A percentile compares a stretch with the other conserved stretches of the same genome.
These are phyloP conservation scores for Termitomyces sp. DNA, from an alignment of 1,284 basidiomycete species.

Conservation along the genomic window DNA sequence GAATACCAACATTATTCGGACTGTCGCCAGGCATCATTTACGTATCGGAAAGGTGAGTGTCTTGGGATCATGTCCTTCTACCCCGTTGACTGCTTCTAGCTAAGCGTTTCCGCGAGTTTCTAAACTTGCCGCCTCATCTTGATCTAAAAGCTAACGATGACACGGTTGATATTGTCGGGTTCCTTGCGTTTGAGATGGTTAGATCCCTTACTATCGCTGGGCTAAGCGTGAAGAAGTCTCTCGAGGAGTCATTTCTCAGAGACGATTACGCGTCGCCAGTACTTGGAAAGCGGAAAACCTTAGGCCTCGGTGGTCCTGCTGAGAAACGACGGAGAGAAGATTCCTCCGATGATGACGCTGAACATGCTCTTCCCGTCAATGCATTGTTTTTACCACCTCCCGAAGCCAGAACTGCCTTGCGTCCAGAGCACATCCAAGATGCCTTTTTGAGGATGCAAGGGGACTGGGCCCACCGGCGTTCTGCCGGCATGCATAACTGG, in stretches of 20 bases:
- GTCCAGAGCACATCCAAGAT: slow-evolving; percentile 83
- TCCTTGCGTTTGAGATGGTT: slow-evolving; percentile 96
- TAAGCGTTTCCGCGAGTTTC: slow-evolving; percentile 93
- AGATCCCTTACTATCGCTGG: slow-evolving; percentile 87
- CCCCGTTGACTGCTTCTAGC: slow-evolving; percentile 37
- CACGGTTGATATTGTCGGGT: slow-evolving; percentile 94
- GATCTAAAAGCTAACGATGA: slow-evolving; percentile 94
- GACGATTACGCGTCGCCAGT: slow-evolving; percentile 62
- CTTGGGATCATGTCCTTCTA: neutral
- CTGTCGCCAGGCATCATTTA: slow-evolving; percentile 95
- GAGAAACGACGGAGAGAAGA: slow-evolving; percentile 61
- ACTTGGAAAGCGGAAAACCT: slow-evolving; percentile 66
- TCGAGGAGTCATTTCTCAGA: slow-evolving; percentile 68
- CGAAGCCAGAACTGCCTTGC: slow-evolving; percentile 71
- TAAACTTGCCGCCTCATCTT: slow-evolving; percentile 85
- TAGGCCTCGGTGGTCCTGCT: slow-evolving; percentile 37
- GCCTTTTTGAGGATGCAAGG: slow-evolving; percentile 86
- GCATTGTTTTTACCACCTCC: slow-evolving; percentile 77
- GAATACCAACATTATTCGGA: slow-evolving; percentile 98
- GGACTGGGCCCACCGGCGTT: slow-evolving; percentile 73
- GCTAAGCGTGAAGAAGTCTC: slow-evolving; percentile 72
- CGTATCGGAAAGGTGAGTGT: slow-evolving; percentile 84
- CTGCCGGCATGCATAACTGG: slow-evolving; percentile 85
- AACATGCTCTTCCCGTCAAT: slow-evolving; percentile 60
- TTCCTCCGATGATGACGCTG: slow-evolving; percentile 51